A percentile compares a stretch with the other conserved stretches of the same genome.
Evolutionary conservation across 768 basidiomycete genomes (phyloP).

Genomic region (Calocera viscosa): DNA sequence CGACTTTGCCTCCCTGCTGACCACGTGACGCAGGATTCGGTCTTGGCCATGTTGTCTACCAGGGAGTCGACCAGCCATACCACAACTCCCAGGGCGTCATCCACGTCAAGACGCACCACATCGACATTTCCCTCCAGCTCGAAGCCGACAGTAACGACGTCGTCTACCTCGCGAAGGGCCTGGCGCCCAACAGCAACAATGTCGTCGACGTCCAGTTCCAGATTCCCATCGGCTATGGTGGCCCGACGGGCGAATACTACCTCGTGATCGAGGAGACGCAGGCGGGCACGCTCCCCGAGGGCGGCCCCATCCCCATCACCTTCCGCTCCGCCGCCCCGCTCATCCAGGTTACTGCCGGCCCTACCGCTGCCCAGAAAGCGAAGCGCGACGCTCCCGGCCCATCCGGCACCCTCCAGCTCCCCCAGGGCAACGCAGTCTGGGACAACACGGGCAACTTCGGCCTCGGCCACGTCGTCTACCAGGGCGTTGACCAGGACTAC

Average conservation of each 20-base stretch:
- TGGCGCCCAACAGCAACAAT: neutral
- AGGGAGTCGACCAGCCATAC: neutral
- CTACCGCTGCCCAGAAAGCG: neutral
- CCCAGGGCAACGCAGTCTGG: neutral
- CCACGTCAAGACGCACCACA: constrained; percentile 6
- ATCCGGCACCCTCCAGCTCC: neutral
- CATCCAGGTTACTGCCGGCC: neutral
- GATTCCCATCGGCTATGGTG: neutral
- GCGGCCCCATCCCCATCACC: neutral
- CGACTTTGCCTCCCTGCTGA: neutral
- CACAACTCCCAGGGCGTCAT: neutral
- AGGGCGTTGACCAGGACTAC: neutral
- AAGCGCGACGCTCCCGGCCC: neutral
- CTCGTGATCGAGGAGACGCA: neutral
- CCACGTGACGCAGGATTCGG: neutral
- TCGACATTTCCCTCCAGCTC: constrained; percentile 7
- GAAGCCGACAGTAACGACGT: neutral
- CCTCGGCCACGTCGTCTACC: neutral
- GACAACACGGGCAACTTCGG: neutral
- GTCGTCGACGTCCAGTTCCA: neutral
- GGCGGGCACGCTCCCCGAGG: neutral
- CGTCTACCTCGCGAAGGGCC: neutral
- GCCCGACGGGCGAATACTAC: neutral
- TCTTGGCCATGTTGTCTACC: neutral
- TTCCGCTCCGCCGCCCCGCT: neutral